These are phyloP conservation scores for Actinidia chinensis DNA, from an alignment of 179 eudicot genomes.

Conservation along the genomic window DNA sequence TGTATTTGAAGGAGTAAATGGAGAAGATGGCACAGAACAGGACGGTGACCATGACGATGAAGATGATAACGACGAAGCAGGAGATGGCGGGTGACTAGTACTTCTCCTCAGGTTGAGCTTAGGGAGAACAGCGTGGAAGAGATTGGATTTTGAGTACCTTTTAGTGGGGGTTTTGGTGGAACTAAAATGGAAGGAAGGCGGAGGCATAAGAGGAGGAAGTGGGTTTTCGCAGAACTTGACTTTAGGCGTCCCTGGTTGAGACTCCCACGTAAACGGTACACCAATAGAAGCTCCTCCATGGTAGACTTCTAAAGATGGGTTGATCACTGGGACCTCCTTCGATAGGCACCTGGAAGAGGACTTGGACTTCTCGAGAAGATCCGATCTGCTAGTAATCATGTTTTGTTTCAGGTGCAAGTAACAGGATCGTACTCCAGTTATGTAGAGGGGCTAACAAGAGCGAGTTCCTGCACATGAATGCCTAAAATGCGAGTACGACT, in stretches of 20 bases:
- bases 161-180: not conserved
- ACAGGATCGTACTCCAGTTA: not conserved
- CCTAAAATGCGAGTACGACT: not conserved
- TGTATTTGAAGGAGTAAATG: conserved; percentile 3
- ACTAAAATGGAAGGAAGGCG: conserved; percentile 22
- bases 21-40: conserved; percentile 26
- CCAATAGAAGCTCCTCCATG: conserved; percentile 28
- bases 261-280: conserved; percentile 37
- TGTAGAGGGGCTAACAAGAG: not conserved
- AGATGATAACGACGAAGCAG: conserved; percentile 16
- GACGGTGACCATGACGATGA: conserved; percentile 17
- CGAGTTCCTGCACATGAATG: not conserved
- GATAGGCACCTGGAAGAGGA: conserved; percentile 2
- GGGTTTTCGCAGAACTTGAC: conserved; percentile 14
- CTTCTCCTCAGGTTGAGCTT: conserved; percentile 19
- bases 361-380: conserved; percentile 17
- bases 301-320: conserved; percentile 23
- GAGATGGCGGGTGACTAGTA: conserved; percentile 9
- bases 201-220: conserved; percentile 35
- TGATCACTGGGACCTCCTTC: conserved; percentile 3
- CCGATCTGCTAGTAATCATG: conserved; percentile 8
- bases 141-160: not conserved
- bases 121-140: conserved; percentile 15
- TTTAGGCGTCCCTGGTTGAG: conserved; percentile 36
- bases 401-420: conserved; percentile 15